phyloP scores from a whole-genome alignment of 768 basidiomycete species.

The Sistotremastrum suecicum region DNA sequence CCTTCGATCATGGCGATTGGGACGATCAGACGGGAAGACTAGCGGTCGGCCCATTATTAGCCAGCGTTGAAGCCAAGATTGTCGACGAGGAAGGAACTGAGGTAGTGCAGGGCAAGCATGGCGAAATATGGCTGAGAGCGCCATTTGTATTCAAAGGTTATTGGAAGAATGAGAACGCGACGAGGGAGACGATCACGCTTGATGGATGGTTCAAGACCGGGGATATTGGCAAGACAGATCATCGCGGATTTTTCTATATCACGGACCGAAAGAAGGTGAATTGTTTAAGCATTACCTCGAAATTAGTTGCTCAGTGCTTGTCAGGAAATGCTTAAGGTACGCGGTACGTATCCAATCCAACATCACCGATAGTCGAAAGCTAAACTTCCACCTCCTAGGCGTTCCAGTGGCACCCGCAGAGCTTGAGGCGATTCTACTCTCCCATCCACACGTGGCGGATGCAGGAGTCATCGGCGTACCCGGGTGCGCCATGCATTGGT shows the following conservation, averaged over 20 bases:
- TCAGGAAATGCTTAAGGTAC: no score
- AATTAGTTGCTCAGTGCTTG: no score
- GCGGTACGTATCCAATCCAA: no score
- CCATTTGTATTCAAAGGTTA: conserved; percentile 5
- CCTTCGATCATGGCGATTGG: no score
- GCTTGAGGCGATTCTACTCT: conserved; percentile 17
- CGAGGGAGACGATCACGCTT: conserved; percentile 30
- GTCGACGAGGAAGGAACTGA: no score
- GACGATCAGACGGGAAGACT: no score
- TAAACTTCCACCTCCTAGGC: conserved; percentile 6
- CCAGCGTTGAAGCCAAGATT: no score
- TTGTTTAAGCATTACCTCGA: not conserved
- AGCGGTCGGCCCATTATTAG: no score
- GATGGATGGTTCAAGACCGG: conserved; percentile 48
- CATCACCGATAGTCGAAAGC: no score
- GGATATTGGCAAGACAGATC: conserved; percentile 37
- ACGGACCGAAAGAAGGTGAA: conserved; percentile 32
- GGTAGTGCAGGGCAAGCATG: conserved; percentile 9
- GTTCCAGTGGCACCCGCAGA: conserved; percentile 19
- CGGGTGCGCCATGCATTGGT: not conserved
- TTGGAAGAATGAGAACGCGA: conserved; percentile 16
- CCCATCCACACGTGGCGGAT: conserved; percentile 16
- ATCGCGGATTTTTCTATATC: conserved; percentile 46
- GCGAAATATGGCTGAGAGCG: conserved; percentile 20
- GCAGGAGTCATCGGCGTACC: conserved; percentile 16